Base-by-base conservation (phyloP, 1,284 basidiomycete species). In the Marasmius oreades region DNA sequence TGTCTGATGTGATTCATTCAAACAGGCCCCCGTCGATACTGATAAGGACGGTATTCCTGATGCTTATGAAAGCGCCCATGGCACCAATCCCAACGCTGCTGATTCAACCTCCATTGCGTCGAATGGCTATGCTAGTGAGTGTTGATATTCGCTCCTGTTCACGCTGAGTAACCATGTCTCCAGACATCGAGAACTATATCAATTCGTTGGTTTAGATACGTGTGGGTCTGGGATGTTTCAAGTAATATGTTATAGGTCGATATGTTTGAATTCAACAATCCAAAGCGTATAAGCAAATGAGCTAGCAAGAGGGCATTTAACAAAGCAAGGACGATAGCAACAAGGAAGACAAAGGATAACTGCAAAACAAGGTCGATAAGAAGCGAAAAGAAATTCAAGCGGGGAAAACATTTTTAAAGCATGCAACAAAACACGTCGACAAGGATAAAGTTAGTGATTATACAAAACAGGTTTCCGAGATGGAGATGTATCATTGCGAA, bases 31-130 rank as follows among this genome's bases (percentile, higher is more conserved):
- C 18, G 57, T 60, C 1, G 70, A 72, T 52, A 69, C 67, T 7
- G 71, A 73, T 48, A 58, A 61, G 11, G 71, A 73, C 59, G 71
- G 71, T 1, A 72, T 73, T 22, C 70, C 71, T 1, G 71, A 73
- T 57, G 60, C 59, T 16, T 73, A 70, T 56, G 72, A 73, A 57
- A 63, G 28, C 23, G 67, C 70, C 3, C 66, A 71, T 56, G 70
- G 69, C 23, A 66, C 69, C 16, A 64, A 72, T 52, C 70, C 70
- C 18, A 67, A 67, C 47, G 63, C 66, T 33, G 67, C 68, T 24
- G 70, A 72, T 59, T 69, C 70, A 16, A 64, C 66, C 18, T 64
- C 63, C 22, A 69, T 70, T 36, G 70, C 71, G 7, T 67, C 67
- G 2, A 71, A 73, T 57, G 69, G 71, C 11, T 73, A 74, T 59